Base-by-base conservation (phyloP, 352 stramenopile species). In the Phytopythium ostracodes region DNA sequence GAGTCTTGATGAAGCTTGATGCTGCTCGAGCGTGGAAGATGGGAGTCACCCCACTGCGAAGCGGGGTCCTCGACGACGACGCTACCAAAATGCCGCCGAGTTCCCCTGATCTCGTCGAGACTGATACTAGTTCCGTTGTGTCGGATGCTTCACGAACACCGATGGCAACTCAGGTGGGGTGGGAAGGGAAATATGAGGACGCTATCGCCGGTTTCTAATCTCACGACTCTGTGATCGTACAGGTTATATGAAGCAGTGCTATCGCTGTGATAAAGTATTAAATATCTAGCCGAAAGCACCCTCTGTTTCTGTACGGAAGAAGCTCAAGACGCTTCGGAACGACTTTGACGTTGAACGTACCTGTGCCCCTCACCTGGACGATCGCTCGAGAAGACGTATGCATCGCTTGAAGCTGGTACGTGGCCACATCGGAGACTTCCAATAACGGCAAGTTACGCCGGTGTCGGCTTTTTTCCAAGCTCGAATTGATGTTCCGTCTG, bases 41-140 rank as follows among this genome's bases (percentile, higher is more conserved):
- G 77, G 60, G 71, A 79, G 68, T 91, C 89, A 47, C 88, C 86
- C 69, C 88, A 78, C 86, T 92, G 89, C 60, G 81, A 88, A 74
- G 92, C 81, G 33, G 91, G 70, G 62, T 92, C 89, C 70, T 90
- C 92, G 38, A 90, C 72, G 53, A 73, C 71, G 31, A 94, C 67
- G 59, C 84, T 78, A 72, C 14, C 18, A 14, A 47, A 25, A 15
- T n/a, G n/a, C n/a, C 42, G 25, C 6, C 38, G 38, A 9, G 17
- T n/a, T 24, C 20, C 9, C 20, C 42, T 14, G 20, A 25, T 47
- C 9, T 20, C 20, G 18, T 7, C 18, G 9, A 10, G 20, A 5
- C 6, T 47, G 18, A 1, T 14, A 14, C 5, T 22, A 8, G 2
- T n/a, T 4, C 42, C 18, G n/a, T 3, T 18, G 42, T 3, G 7